Conservation (phyloP, 805 yeast species). For the Kodamaea neixiangensis region DNA sequence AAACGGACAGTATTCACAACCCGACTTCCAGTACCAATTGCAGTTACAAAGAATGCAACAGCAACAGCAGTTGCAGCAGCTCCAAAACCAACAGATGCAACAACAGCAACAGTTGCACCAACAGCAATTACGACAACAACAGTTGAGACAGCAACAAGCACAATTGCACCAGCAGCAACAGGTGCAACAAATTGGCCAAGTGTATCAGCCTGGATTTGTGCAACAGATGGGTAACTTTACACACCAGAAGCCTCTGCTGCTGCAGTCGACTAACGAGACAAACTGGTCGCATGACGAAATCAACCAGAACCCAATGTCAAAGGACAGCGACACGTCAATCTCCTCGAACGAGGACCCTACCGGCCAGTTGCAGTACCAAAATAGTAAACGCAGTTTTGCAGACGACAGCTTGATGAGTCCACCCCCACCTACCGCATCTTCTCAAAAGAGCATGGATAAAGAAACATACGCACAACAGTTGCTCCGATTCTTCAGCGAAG, state of each 20-base stretch:
- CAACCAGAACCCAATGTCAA: constrained; percentile 17
- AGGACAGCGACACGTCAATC: constrained; percentile 44
- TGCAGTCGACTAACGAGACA: constrained; percentile 44
- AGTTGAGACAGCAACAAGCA: constrained; percentile 13
- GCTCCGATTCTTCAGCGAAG: constrained; percentile 45
- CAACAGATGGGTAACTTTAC: constrained; percentile 12
- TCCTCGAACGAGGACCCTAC: constrained; percentile 29
- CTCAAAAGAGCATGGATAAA: constrained; percentile 14
- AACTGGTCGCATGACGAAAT: constrained; percentile 46
- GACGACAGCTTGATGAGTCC: constrained; percentile 5
- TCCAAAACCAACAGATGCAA: constrained; percentile 27
- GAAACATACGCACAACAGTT: constrained; percentile 39
- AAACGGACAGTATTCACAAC: constrained; percentile 12
- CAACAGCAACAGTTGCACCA: constrained; percentile 23
- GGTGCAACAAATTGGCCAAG: constrained; percentile 18
- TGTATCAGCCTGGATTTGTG: constrained; percentile 9
- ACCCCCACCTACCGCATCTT: not conserved
- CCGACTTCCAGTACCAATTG: constrained; percentile 11
- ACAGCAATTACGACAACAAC: constrained; percentile 16
- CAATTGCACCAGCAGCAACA: constrained; percentile 14
- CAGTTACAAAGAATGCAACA: constrained; percentile 11
- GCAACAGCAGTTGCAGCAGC: constrained; percentile 22
- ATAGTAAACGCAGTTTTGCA: constrained; percentile 3
- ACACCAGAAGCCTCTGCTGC: constrained; percentile 9
- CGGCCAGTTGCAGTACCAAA: constrained; percentile 3